Base-by-base conservation (phyloP, 2,329 filamentous ascomycete genomes). In the Aspergillus calidoustus region DNA sequence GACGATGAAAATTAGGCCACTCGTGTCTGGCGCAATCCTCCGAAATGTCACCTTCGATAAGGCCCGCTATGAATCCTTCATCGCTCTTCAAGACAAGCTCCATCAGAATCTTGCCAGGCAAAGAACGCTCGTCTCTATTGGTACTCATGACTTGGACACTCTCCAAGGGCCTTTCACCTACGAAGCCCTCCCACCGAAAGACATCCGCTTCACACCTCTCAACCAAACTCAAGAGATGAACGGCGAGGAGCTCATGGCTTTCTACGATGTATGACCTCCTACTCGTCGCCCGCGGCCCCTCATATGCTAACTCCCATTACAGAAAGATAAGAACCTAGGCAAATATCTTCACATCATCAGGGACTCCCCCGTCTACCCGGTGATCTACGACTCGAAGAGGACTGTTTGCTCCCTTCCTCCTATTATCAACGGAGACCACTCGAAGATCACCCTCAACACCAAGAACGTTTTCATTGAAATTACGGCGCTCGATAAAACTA, bases 391-490 rank as follows among this genome's bases (percentile, higher is more conserved):
- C 76, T 87, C 92, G 56, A 91, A 97, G 74, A 86, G 88, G 48
- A 87, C 87, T 49, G 93, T 99, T 41, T 94, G 95, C 80, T 98
- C 94, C 7, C 84, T 99, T 71, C 95, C 95, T 1, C 95, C 95
- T 19, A 98, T 99, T 71, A 99, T 99, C 84, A 99, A 99, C 81
- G 88, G 93, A 72, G 87, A 99, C 73, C 93, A 95, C 80, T 97
- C 93, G 72, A 99, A 99, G 81, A 99, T 99, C 76, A 92, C 89
- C 7, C 81, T 96, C 49, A 82, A 96, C 75, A 98, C 93, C 61
- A 94, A 86, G 74, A 97, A 99, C 73, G 87, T 99, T 73, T 91
- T 99, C 79, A 96, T 99, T 76, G 95, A 99, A 79, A 93, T 97
- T 72, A 99, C 95, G 7, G 96, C 93, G 46, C 94, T 93, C 46